Percentiles rank a stretch among this genome's conserved stretches.
Conservation (phyloP, 768 basidiomycete genomes). For the Lactarius evosmus region DNA sequence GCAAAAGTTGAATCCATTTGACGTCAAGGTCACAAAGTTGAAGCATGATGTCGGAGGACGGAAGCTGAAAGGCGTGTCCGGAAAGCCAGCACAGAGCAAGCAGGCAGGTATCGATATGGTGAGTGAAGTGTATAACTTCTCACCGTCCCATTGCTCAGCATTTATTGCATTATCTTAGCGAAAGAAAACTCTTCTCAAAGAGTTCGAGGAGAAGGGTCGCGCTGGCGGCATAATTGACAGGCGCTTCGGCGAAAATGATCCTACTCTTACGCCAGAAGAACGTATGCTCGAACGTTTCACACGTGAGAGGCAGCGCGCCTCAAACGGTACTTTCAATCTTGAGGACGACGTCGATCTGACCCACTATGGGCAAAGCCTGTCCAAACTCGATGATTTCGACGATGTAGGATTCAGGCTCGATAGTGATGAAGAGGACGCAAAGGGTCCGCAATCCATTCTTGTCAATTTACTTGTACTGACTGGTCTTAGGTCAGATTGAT, state of each 20-base stretch:
- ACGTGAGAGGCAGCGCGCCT: slow-evolving; percentile 74
- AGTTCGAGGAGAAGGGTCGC: slow-evolving; percentile 75
- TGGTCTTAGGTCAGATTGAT: slow-evolving; percentile 58
- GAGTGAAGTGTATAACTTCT: slow-evolving; percentile 50
- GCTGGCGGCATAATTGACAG: slow-evolving; percentile 90
- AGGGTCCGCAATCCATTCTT: slow-evolving; percentile 30
- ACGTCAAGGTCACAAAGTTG: slow-evolving; percentile 85
- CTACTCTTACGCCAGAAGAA: slow-evolving; percentile 90
- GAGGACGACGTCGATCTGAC: slow-evolving; percentile 91
- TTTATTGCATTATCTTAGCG: slow-evolving; percentile 47
- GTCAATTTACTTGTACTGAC: not conserved
- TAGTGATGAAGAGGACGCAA: slow-evolving; percentile 54
- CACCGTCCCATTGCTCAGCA: not conserved
- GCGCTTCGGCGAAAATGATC: slow-evolving; percentile 94
- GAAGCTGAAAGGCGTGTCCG: slow-evolving; percentile 76
- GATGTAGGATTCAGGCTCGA: slow-evolving; percentile 58
- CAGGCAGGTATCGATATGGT: slow-evolving; percentile 75
- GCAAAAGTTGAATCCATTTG: slow-evolving; percentile 88
- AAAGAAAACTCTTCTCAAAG: slow-evolving; percentile 83
- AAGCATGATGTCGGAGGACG: slow-evolving; percentile 93
- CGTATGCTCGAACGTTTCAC: slow-evolving; percentile 97
- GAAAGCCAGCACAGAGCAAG: slow-evolving; percentile 84
- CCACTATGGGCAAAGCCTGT: slow-evolving; percentile 86
- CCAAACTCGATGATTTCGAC: slow-evolving; percentile 82
- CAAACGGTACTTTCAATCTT: slow-evolving; percentile 83